Percentiles rank a stretch among this genome's conserved stretches.
phyloP scores from a whole-genome alignment of 352 stramenopile genomes.

The Pythium utonaiense region DNA sequence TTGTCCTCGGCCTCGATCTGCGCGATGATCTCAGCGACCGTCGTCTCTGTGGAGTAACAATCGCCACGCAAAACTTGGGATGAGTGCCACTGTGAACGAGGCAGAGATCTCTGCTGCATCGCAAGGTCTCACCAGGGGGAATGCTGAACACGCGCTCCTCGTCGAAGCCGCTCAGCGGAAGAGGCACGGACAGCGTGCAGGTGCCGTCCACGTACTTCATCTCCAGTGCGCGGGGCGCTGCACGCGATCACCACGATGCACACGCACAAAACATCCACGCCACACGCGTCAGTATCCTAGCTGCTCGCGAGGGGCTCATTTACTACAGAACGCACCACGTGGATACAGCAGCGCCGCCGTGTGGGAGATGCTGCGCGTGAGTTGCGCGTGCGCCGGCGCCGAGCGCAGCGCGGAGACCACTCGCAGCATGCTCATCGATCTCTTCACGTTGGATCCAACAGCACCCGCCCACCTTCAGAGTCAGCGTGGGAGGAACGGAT shows the following conservation, averaged over 20 bases:
- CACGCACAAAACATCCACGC: too few relatives aligned
- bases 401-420: not conserved
- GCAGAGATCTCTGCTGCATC: not conserved
- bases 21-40: slow-evolving; percentile 61
- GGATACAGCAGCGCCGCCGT: slow-evolving; percentile 16
- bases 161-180: slow-evolving; percentile 76
- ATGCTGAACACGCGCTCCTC: slow-evolving; percentile 80
- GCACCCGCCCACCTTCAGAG: slow-evolving; percentile 18
- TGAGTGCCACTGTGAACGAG: not conserved
- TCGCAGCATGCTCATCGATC: slow-evolving; percentile 14
- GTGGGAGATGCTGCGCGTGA: slow-evolving; percentile 21
- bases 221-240: slow-evolving; percentile 43
- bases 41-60: slow-evolving; percentile 48
- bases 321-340: too few relatives aligned
- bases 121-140: slow-evolving; percentile 36
- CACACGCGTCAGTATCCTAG: too few relatives aligned
- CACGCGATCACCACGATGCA: not conserved
- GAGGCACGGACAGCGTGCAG: slow-evolving; percentile 67
- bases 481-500: slow-evolving; percentile 9
- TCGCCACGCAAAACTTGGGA: not conserved
- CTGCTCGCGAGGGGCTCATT: too few relatives aligned
- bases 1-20: slow-evolving; percentile 79
- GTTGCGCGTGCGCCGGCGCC: slow-evolving; percentile 8
- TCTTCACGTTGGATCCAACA: not conserved
- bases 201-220: slow-evolving; percentile 79